Percentiles rank a stretch among this genome's conserved stretches.
Evolutionary conservation across 1,139 yeast species (phyloP).

Genomic region (Sugiyamaella castrensis): DNA sequence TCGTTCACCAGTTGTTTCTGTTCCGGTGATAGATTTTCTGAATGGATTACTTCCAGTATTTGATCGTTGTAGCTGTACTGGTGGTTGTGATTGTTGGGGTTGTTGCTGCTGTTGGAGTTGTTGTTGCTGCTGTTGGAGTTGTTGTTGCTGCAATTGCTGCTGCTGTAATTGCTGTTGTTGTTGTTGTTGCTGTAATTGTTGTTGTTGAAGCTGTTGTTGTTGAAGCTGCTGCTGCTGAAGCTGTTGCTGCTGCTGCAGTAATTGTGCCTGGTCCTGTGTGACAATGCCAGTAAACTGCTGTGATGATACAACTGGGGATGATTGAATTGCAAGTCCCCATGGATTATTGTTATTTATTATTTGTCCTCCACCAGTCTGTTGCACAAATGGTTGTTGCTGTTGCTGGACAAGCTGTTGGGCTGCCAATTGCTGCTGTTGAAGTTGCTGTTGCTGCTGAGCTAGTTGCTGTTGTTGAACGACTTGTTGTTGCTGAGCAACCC

Average conservation of each 20-base stretch:
- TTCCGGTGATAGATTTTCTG: conserved; percentile 23
- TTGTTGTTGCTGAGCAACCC: conserved; percentile 13
- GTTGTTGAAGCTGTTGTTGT: conserved; percentile 16
- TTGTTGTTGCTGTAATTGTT: conserved; percentile 18
- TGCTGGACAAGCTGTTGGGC: conserved; percentile 19
- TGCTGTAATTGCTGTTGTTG: conserved; percentile 20
- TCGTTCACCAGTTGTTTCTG: conserved; percentile 13
- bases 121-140: conserved; percentile 17
- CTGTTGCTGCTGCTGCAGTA: conserved; percentile 18
- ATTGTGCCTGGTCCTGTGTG: conserved; percentile 26
- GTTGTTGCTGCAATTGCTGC: conserved; percentile 42
- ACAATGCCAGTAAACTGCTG: conserved; percentile 51
- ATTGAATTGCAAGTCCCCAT: conserved; percentile 1
- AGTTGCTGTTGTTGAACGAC: conserved; percentile 11
- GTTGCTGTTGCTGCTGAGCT: conserved; percentile 14
- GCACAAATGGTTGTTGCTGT: conserved; percentile 17
- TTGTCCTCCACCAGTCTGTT: not conserved
- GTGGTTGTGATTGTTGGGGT: conserved; percentile 16
- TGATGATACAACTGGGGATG: conserved; percentile 17
- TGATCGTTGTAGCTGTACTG: conserved; percentile 21
- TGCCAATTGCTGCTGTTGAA: conserved; percentile 11
- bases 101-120: conserved; percentile 18
- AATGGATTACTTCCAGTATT: conserved; percentile 36
- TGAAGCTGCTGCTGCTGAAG: conserved; percentile 19
- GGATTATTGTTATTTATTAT: conserved; percentile 13